These are phyloP conservation scores for Pelagophyceae sp. DNA, from an alignment of 352 stramenopile genomes.

Conservation along the genomic window DNA sequence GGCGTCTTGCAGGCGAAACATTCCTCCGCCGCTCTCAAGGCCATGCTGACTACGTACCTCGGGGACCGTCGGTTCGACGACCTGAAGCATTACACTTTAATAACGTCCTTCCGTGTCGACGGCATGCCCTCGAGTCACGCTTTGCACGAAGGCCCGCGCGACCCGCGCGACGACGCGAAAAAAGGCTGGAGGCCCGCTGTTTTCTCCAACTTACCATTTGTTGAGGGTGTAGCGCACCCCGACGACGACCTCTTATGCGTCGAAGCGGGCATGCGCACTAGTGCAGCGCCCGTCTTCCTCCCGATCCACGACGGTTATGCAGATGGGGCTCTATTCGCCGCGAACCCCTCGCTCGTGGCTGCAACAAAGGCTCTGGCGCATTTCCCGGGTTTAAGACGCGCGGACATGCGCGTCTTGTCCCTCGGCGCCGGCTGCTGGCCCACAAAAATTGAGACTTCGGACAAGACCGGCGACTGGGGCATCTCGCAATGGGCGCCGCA, in stretches of 20 bases:
- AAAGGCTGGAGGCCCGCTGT: conserved; percentile 16
- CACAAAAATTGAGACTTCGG: neutral
- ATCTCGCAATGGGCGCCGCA: conserved; percentile 26
- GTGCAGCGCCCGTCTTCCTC: conserved; percentile 26
- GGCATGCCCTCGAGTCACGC: neutral
- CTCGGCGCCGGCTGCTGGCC: conserved; percentile 22
- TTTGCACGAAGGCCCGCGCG: neutral
- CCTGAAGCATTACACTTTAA: neutral
- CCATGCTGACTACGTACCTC: neutral
- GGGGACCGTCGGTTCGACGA: neutral
- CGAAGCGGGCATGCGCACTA: conserved; percentile 19
- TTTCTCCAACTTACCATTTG: conserved; percentile 15
- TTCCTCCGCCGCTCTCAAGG: neutral
- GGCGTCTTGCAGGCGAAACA: neutral
- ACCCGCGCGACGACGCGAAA: neutral
- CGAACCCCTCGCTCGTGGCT: conserved; percentile 25
- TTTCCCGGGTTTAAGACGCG: neutral
- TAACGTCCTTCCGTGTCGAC: neutral
- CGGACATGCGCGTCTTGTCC: conserved; percentile 19
- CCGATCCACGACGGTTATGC: conserved; percentile 21
- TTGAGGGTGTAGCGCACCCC: neutral
- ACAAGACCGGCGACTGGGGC: neutral
- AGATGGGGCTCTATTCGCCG: conserved; percentile 26
- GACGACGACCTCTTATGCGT: conserved; percentile 16
- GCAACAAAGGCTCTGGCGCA: conserved; percentile 15